Base-by-base conservation (phyloP, 2,329 filamentous ascomycete species). In the Coniochaeta sp. region DNA sequence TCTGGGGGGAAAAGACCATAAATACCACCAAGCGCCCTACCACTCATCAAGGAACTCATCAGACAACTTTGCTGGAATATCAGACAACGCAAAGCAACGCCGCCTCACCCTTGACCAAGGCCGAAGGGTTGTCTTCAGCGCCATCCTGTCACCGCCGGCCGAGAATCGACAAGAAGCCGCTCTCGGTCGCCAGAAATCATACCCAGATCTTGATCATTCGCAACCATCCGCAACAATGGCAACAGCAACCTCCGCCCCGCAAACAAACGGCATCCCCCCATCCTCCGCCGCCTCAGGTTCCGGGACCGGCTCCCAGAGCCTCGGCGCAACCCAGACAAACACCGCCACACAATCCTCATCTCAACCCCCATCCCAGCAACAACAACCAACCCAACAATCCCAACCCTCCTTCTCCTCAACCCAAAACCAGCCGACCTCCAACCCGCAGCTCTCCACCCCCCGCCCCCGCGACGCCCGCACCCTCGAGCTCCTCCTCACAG, bases 401-500 rank as follows among this genome's bases (percentile, higher is more conserved):
- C 62, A 58, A n/a, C 60, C 57, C 60, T 68, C 17, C 47, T 31
- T 14, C 24, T 31, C 47, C 24, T 6, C 22, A 22, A n/a, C 22
- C 47, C 4, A 52, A 5, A 31, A 28, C 47, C 47, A 52, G 61
- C 55, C 66, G 26, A 54, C 58, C 57, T 61, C 66, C 34, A 63
- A 66, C 66, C 67, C 19, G 63, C 65, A 38, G 66, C 34, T 75
- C 43, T 67, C 77, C 12, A 77, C 79, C 22, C 79, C 82, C 58
- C 85, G 89, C 4, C 90, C 90, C 0, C 89, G 90, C 74, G 90
- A 95, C 73, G 85, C 88, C 17, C 87, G 90, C 68, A 85, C 91
- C 16, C 85, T 95, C 67, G 90, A 93, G 75, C 84, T 93, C 19
- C 83, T 95, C 58, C 85, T 95, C 57, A 88, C 87, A 22, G 89